Evolutionary conservation across 2,329 filamentous ascomycete species (phyloP), one percentile per base, ranked within the genome.

Genomic region (Macroventuria anomochaeta): DNA sequence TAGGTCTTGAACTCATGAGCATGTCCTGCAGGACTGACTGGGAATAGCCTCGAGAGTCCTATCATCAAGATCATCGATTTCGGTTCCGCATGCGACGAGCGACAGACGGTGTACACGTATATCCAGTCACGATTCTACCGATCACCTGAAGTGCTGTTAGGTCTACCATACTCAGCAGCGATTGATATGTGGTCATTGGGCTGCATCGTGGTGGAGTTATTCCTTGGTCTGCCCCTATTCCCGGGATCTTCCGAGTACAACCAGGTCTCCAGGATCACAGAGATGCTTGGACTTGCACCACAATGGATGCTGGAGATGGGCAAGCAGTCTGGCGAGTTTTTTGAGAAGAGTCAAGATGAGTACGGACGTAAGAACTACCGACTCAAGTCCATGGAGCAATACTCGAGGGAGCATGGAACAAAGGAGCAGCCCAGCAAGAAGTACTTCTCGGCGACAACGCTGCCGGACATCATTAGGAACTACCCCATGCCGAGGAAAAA

Each of bases 21-120:
- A 6, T 12, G 15, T 6, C 13, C 21, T 8, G 44, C n/a, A 28
- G 13, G 31, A 20, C 62, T 71, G 43, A 63, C 32, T 15, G 46
- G n/a, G 46, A 23, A 28, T 59, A 88, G 85, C 72, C 86, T 99
- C 34, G 95, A 99, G 75, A 97, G 93, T 68, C 95, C 95, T 3
- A 97, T 99, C 64, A 99, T 99, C 83, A 99, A 99, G 76, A 97
- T 99, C 69, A 99, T 99, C 74, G 95, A 99, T 81, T 99, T 99
- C 72, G 95, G 95, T 36, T 99, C 95, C 31, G 95, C 95, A 12
- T 99, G 95, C 75, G 95, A 99, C 74, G 95, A 99, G 77, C 88
- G 95, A 43, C 95, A 99, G 75, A 99, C 95, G 0, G 95, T 99
- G 23, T 99, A 99, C 75, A 99, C 95, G 5, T 99, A 99, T 74